phyloP scores from a whole-genome alignment of 1,284 basidiomycete species.

The Thelephora terrestris region DNA sequence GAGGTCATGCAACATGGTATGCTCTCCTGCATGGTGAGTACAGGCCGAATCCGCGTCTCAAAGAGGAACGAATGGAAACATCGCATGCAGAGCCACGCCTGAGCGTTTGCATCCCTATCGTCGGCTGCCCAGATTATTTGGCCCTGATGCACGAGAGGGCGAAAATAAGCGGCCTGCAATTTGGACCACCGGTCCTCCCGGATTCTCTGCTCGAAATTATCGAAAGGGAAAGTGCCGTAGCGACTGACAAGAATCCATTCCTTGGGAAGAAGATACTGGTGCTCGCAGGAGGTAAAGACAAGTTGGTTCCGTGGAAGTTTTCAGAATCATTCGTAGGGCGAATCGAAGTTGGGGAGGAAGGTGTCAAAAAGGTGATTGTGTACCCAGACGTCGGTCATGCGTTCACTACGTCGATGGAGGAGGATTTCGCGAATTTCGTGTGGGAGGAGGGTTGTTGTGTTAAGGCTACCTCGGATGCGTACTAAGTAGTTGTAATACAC shows the following conservation, averaged over 20 bases:
- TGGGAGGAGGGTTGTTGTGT: conserved; percentile 13
- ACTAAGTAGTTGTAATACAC: background rate
- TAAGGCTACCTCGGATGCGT: background rate
- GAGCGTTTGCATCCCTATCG: conserved; percentile 63
- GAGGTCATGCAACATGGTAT: conserved; percentile 74
- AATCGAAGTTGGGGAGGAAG: conserved; percentile 38
- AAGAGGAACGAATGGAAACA: background rate
- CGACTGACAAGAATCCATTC: conserved; percentile 40
- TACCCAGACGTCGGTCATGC: conserved; percentile 41
- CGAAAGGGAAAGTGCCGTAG: conserved; percentile 13
- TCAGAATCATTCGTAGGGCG: conserved; percentile 39
- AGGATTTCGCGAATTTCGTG: conserved; percentile 35
- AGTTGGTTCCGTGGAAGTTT: conserved; percentile 46
- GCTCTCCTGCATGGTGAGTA: conserved; percentile 47
- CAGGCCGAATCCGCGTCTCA: background rate
- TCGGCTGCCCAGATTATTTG: conserved; percentile 72
- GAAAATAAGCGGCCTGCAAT: conserved; percentile 28
- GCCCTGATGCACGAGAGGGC: conserved; percentile 56
- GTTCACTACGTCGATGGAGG: conserved; percentile 41
- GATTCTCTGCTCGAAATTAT: conserved; percentile 39
- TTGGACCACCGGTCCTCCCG: conserved; percentile 52
- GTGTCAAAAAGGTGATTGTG: conserved; percentile 39
- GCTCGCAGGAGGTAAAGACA: conserved; percentile 49
- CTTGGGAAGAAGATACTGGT: conserved; percentile 60
- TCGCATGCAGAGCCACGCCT: conserved; percentile 51